These are phyloP conservation scores for Rutidosis leptorrhynchoides DNA, from an alignment of 129 eudicot species.

Conservation along the genomic window DNA sequence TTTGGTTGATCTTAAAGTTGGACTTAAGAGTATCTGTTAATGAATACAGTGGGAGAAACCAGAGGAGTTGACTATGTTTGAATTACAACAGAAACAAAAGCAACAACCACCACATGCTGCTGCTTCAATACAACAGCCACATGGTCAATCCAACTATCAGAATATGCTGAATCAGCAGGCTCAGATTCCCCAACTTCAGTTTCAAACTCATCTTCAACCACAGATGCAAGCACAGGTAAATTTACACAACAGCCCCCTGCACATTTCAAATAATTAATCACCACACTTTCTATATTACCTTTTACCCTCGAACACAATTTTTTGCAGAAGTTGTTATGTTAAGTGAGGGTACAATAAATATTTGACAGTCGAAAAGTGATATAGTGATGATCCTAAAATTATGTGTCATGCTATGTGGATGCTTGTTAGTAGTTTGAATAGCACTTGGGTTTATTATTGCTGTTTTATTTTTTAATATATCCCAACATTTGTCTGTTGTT, in stretches of 20 bases:
- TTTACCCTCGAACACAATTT: no score
- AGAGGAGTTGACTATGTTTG: conserved; percentile 68
- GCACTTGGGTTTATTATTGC: no score
- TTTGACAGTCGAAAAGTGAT: not conserved
- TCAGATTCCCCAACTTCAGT: conserved; percentile 53
- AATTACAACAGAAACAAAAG: conserved; percentile 43
- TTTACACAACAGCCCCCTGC: conserved; percentile 40
- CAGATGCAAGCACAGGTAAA: conserved; percentile 61
- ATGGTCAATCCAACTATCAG: conserved; percentile 47
- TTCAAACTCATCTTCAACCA: conserved; percentile 21
- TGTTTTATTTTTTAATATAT: not conserved
- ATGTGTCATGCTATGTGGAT: not conserved
- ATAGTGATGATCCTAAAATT: not conserved
- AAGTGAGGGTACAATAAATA: not conserved
- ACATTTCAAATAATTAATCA: no score
- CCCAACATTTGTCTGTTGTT: conserved; percentile 10
- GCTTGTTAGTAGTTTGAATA: not conserved
- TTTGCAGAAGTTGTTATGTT: not conserved
- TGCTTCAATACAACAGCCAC: conserved; percentile 53
- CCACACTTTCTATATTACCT: not conserved
- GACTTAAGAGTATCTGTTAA: conserved; percentile 1
- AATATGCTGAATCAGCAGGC: conserved; percentile 45
- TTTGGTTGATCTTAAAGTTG: not conserved
- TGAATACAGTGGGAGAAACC: conserved; percentile 88
- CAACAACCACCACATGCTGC: conserved; percentile 44